Evolutionary conservation across 108 stramenopile species (phyloP).

Genomic region (Skeletonema potamos): DNA sequence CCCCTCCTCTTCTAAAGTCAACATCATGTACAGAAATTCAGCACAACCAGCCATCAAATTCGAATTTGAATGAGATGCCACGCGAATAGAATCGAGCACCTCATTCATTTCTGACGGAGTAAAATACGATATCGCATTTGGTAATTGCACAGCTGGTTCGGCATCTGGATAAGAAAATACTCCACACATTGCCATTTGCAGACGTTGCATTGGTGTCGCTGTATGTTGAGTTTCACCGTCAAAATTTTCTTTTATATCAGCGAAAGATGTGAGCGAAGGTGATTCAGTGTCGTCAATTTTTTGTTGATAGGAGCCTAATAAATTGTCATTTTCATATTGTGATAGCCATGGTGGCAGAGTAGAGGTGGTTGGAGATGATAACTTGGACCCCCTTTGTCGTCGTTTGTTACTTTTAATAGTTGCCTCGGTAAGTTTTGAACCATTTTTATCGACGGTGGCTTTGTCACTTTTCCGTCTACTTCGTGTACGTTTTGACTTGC

Average conservation of each 20-base stretch:
- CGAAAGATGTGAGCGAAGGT: background rate
- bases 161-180: slow-evolving; percentile 13
- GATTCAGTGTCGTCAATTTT: background rate
- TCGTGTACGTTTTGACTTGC: background rate
- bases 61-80: slow-evolving; percentile 36
- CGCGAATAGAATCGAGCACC: slow-evolving; percentile 45
- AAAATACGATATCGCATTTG: slow-evolving; percentile 22
- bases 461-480: background rate
- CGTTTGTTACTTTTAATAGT: background rate
- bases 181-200: slow-evolving; percentile 27
- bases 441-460: background rate
- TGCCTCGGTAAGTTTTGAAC: background rate
- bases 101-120: slow-evolving; percentile 38
- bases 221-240: background rate
- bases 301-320: slow-evolving; percentile 1
- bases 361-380: background rate
- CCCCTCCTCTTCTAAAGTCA: slow-evolving; percentile 50
- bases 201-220: slow-evolving; percentile 16
- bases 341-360: slow-evolving; percentile 35
- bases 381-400: background rate
- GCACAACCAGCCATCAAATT: slow-evolving; percentile 47
- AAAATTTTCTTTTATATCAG: background rate
- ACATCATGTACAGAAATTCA: slow-evolving; percentile 49
- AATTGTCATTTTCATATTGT: slow-evolving; percentile 32
- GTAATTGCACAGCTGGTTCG: background rate